Evolutionary conservation across 2,329 filamentous ascomycete genomes (phyloP).

Genomic region (Fusarium subglutinans): DNA sequence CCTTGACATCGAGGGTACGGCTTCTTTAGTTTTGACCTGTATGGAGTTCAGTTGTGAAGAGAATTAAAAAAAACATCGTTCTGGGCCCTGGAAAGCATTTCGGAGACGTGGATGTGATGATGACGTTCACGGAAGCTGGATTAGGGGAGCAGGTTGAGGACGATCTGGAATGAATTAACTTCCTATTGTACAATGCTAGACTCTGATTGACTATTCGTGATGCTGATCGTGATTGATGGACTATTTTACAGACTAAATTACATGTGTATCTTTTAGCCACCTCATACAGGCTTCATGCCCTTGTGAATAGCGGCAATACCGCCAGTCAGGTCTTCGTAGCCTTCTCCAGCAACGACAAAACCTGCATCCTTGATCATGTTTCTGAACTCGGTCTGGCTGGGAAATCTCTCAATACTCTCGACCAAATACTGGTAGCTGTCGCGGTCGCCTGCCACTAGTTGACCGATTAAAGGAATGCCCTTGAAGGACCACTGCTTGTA

Average conservation of each 20-base stretch:
- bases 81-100: constrained; percentile 35
- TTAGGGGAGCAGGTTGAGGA: constrained; percentile 29
- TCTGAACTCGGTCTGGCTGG: constrained; percentile 83
- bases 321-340: constrained; percentile 90
- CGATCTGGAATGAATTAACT: constrained; percentile 37
- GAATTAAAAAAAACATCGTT: constrained; percentile 44
- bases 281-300: constrained; percentile 80
- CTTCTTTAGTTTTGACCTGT: constrained; percentile 47
- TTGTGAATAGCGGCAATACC: constrained; percentile 97
- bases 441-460: constrained; percentile 90
- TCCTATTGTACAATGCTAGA: constrained; percentile 39
- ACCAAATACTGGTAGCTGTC: constrained; percentile 99
- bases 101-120: constrained; percentile 28
- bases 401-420: constrained; percentile 96
- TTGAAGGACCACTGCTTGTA: constrained; percentile 98
- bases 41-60: constrained; percentile 47
- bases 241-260: constrained; percentile 36
- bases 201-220: constrained; percentile 22
- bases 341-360: constrained; percentile 82
- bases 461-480: constrained; percentile 93
- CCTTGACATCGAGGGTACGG: constrained; percentile 43
- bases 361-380: constrained; percentile 85
- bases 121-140: constrained; percentile 25
- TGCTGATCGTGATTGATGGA: constrained; percentile 14
- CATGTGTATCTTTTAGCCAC: constrained; percentile 20